Evolutionary conservation across 345 rosid genomes (phyloP).

Genomic region (Anacardium occidentale): DNA sequence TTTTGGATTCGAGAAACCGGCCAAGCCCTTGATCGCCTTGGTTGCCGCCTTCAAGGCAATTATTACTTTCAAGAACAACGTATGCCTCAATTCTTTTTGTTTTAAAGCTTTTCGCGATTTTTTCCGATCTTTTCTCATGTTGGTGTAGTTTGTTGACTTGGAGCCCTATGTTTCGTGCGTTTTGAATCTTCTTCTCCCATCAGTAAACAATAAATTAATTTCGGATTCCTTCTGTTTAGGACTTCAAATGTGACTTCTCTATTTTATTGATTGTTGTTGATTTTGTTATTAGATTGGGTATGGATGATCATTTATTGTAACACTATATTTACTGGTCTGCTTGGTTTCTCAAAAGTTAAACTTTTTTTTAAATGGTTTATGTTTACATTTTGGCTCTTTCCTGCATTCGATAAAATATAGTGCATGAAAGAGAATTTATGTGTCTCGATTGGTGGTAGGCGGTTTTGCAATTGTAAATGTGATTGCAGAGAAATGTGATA

Average conservation of each 20-base stretch:
- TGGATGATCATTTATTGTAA: neutral
- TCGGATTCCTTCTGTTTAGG: neutral
- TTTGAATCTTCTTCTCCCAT: neutral
- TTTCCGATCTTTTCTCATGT: neutral
- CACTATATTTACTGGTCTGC: neutral
- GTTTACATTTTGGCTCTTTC: neutral
- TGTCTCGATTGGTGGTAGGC: neutral
- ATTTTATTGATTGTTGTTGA: neutral
- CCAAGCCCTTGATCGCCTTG: conserved; percentile 95
- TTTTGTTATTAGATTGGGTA: neutral
- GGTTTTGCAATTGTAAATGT: neutral
- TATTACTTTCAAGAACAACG: conserved; percentile 72
- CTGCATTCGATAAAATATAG: neutral
- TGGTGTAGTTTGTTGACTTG: neutral
- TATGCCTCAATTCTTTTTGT: conserved; percentile 19
- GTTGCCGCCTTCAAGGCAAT: conserved; percentile 85
- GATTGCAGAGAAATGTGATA: neutral
- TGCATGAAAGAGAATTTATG: neutral
- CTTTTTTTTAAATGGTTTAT: neutral
- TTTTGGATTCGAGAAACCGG: conserved; percentile 98
- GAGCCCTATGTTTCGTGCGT: neutral
- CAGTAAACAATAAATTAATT: neutral
- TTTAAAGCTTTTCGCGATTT: neutral
- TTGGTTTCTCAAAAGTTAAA: neutral
- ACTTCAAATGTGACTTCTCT: neutral